These are phyloP conservation scores for Candida xiaguanensis DNA, from an alignment of 805 yeast species.

Conservation along the genomic window DNA sequence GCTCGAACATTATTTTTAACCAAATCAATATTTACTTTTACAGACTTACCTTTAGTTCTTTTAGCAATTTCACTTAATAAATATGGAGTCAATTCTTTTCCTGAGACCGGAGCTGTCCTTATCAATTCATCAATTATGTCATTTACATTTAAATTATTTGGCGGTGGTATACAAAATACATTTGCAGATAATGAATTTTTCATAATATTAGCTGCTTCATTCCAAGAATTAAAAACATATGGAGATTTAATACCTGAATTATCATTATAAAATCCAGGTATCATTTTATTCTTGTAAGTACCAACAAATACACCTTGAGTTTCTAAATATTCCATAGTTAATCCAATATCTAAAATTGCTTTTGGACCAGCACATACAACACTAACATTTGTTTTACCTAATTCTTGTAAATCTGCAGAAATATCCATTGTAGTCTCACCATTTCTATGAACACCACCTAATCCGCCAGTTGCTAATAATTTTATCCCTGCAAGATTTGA, in stretches of 20 bases:
- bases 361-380: slow-evolving; percentile 95
- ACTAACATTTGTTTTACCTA: slow-evolving; percentile 76
- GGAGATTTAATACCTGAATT: slow-evolving; percentile 76
- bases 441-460: slow-evolving; percentile 87
- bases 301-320: slow-evolving; percentile 88
- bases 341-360: slow-evolving; percentile 72
- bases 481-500: slow-evolving; percentile 72
- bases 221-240: slow-evolving; percentile 49
- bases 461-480: slow-evolving; percentile 90
- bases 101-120: slow-evolving; percentile 56
- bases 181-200: slow-evolving; percentile 57
- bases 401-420: slow-evolving; percentile 83
- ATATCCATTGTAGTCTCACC: slow-evolving; percentile 75
- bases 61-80: slow-evolving; percentile 60
- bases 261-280: slow-evolving; percentile 82
- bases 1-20: slow-evolving; percentile 72
- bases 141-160: slow-evolving; percentile 56
- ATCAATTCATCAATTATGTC: slow-evolving; percentile 60
- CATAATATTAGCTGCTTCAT: slow-evolving; percentile 62
- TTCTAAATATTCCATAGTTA: slow-evolving; percentile 82
- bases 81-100: slow-evolving; percentile 80
- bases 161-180: slow-evolving; percentile 82
- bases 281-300: slow-evolving; percentile 47
- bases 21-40: slow-evolving; percentile 66
- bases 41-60: slow-evolving; percentile 67